These are phyloP conservation scores for Nakazawaea ambrosiae DNA, from an alignment of 805 yeast genomes.

Conservation along the genomic window DNA sequence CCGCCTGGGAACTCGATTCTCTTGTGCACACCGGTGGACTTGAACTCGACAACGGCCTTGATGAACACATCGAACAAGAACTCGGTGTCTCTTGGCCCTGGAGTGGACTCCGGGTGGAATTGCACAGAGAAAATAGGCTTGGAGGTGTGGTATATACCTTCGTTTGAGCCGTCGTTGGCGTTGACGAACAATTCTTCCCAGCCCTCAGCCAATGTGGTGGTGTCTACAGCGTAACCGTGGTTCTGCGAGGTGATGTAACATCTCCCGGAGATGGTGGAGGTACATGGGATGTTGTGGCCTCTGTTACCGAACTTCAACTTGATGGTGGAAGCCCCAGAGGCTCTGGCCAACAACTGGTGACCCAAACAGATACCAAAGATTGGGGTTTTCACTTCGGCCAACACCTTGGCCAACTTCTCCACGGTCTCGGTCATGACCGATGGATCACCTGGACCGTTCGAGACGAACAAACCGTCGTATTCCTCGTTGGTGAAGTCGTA, in stretches of 20 bases:
- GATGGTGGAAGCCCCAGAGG: slow-evolving; percentile 87
- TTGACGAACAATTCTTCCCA: slow-evolving; percentile 95
- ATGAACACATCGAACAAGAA: slow-evolving; percentile 92
- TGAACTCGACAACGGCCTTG: slow-evolving; percentile 64
- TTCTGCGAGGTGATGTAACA: slow-evolving; percentile 98
- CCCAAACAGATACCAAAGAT: slow-evolving; percentile 98
- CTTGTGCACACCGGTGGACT: slow-evolving; percentile 50
- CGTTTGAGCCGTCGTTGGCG: slow-evolving; percentile 96
- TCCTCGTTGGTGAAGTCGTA: slow-evolving; percentile 74
- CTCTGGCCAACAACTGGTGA: slow-evolving; percentile 93
- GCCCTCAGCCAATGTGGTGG: slow-evolving; percentile 59
- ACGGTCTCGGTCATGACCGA: slow-evolving; percentile 70
- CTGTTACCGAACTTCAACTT: slow-evolving; percentile 98
- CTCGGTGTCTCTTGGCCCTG: slow-evolving; percentile 99
- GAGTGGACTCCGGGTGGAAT: slow-evolving; percentile 98
- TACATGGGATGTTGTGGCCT: slow-evolving; percentile 97
- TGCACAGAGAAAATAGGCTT: slow-evolving; percentile 95
- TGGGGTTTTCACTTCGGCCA: slow-evolving; percentile 71
- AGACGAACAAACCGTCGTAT: slow-evolving; percentile 91
- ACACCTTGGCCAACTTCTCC: slow-evolving; percentile 46
- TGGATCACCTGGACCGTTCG: slow-evolving; percentile 99
- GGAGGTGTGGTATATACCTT: slow-evolving; percentile 89
- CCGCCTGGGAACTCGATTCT: slow-evolving; percentile 93
- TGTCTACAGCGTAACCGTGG: slow-evolving; percentile 97
- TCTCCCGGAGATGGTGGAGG: slow-evolving; percentile 82